A percentile compares a stretch with the other conserved stretches of the same genome.
Evolutionary conservation across 805 yeast genomes (phyloP).

Genomic region (Lipomyces orientalis): DNA sequence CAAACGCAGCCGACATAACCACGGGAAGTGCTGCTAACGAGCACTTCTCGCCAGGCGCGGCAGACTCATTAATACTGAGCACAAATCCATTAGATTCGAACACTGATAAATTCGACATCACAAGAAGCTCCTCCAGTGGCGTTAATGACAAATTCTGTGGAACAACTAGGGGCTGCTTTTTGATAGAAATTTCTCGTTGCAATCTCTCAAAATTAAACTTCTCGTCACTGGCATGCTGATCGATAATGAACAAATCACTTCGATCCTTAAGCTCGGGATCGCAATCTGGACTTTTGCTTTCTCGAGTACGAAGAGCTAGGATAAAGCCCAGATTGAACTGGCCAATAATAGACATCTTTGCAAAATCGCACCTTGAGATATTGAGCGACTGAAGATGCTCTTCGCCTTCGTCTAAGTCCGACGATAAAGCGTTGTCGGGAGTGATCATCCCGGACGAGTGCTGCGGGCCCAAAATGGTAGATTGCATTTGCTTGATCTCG

Average conservation of each 20-base stretch:
- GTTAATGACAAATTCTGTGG: constrained; percentile 66
- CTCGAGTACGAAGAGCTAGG: constrained; percentile 58
- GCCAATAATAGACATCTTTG: constrained; percentile 79
- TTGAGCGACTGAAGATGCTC: constrained; percentile 64
- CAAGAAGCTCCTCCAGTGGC: constrained; percentile 76
- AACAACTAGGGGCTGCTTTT: constrained; percentile 70
- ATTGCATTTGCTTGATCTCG: background rate
- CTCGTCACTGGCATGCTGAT: constrained; percentile 98
- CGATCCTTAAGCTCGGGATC: constrained; percentile 40
- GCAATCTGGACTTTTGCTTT: constrained; percentile 16
- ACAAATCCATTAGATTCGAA: constrained; percentile 82
- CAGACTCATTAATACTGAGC: constrained; percentile 56
- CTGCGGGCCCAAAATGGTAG: background rate
- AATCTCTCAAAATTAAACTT: constrained; percentile 84
- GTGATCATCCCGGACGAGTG: background rate
- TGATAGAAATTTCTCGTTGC: constrained; percentile 60
- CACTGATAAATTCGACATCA: constrained; percentile 61
- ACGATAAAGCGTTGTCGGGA: background rate
- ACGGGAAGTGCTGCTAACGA: constrained; percentile 69
- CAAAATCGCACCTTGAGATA: constrained; percentile 74
- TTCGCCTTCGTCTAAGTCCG: constrained; percentile 54
- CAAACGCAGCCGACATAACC: constrained; percentile 72
- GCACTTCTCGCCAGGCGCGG: constrained; percentile 62
- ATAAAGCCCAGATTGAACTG: constrained; percentile 96
- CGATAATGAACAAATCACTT: constrained; percentile 78